Evolutionary conservation across 2,329 filamentous ascomycete genomes (phyloP).

Genomic region (Ophiobolus disseminans): DNA sequence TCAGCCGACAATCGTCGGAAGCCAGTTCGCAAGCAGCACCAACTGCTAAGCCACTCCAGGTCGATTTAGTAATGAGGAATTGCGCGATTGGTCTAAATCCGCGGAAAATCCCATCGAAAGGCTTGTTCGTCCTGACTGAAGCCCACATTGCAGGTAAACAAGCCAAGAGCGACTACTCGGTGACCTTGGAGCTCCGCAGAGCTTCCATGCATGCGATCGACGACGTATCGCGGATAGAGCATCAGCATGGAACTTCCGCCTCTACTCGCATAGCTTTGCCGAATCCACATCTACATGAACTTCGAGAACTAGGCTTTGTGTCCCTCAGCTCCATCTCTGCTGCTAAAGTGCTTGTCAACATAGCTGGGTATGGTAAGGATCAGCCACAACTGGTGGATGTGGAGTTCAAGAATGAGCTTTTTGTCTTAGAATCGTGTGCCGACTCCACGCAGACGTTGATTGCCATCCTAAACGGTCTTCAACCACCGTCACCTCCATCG

Average conservation of each 20-base stretch:
- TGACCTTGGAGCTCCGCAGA: constrained; percentile 74
- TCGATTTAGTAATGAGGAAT: constrained; percentile 80
- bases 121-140: constrained; percentile 79
- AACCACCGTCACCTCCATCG: constrained; percentile 82
- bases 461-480: constrained; percentile 76
- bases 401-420: constrained; percentile 81
- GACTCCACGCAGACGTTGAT: constrained; percentile 96
- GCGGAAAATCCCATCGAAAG: constrained; percentile 74
- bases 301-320: constrained; percentile 76
- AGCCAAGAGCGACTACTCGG: constrained; percentile 69
- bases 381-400: constrained; percentile 75
- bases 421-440: constrained; percentile 93
- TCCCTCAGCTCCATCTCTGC: constrained; percentile 87
- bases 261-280: constrained; percentile 21
- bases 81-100: constrained; percentile 88
- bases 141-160: constrained; percentile 73
- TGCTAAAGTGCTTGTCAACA: constrained; percentile 71
- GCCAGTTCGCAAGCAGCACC: constrained; percentile 27
- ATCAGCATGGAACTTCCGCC: constrained; percentile 19
- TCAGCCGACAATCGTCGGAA: constrained; percentile 41
- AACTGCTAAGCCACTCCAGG: constrained; percentile 56
- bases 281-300: constrained; percentile 55
- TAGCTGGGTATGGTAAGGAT: constrained; percentile 63
- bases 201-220: constrained; percentile 85
- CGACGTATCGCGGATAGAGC: constrained; percentile 62